Evolutionary conservation across 441 rosid genomes (phyloP), one percentile per base, ranked within the genome.

Genomic region (Hypseocharis bilobata): DNA sequence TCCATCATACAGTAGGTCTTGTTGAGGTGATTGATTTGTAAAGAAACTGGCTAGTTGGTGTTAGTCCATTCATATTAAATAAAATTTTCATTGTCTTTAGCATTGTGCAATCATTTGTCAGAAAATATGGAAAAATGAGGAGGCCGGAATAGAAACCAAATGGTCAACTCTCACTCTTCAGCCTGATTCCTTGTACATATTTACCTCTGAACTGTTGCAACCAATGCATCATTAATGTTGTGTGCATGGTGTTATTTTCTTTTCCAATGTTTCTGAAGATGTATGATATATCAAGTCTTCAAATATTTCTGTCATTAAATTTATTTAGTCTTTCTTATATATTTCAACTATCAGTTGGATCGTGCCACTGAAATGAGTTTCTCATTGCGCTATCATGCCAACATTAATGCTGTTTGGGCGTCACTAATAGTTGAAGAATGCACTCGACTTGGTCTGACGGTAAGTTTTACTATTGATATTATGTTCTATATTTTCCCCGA

Each of bases 371-470:
- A 78, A 77, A 76, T 65, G 74, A 76, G 72, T 71, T 64, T 44
- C 79, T 73, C 71, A 66, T 25, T 81, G 75, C 78, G 70, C 76
- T 80, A 83, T 71, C 62, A 64, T 71, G 74, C 84, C 60, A 93
- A 86, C 65, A 86, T 93, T 64, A 93, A 93, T 79, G 80, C 82
- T 68, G 83, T 90, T 63, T 93, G 98, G 98, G 89, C 98, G 42
- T 85, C 88, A 61, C 85, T 90, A 69, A 82, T 90, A 63, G 72
- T 90, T 71, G 97, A 93, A 80, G 98, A 93, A 74, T 93, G 97
- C 72, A 80, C 80, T 71, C 96, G 96, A 72, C 96, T 90, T 74
- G 97, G 95, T 76, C 74, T 93, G 79, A 88, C 82, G 77, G 98
- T 93, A 77, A 85, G 91, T 64, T 72, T 26, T 26, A 23, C 44